Evolutionary conservation across 1,139 yeast species (phyloP), one percentile per base, ranked within the genome.

Genomic region (Sporopachydermia cereana): DNA sequence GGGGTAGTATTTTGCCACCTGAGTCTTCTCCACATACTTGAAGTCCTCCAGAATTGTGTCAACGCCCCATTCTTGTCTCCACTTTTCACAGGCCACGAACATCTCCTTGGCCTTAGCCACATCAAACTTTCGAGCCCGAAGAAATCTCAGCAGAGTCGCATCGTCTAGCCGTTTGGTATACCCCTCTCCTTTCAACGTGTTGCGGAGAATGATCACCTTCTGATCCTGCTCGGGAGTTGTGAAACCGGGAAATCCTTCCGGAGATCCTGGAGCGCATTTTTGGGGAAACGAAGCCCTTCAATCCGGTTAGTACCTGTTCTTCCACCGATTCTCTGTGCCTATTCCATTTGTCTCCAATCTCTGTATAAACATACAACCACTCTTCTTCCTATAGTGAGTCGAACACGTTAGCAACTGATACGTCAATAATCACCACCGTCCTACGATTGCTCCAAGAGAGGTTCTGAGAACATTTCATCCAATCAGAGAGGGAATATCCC

Each of bases 61-160:
- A 44, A 86, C 77, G 49, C 96, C 96, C 56, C 74, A 86, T 50
- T 80, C 85, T 57, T 74, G 67, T 62, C 98, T 78, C 98, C 98
- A 91, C 51, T 76, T 76, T 66, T 91, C 98, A 67, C 96, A 89
- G 52, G 75, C 78, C 52, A 71, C 74, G 59, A 74, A 91, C 98
- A 91, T 91, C 52, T 73, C 77, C 60, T 76, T 75, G 41, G 97
- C 84, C 60, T 79, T 76, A 49, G 68, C 74, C 41, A 91, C 68
- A 56, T 88, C 96, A 58, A 91, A 91, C 72, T 88, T 89, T 64
- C 98, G 80, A 18, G 98, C 98, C 60, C 98, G 78, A 55, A 93
- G 71, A 67, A 91, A 91, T 57, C 98, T 78, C 58, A 86, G 74
- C 61, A 91, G 67, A 3, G 93, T 74, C n/a, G 96, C 84, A 57